Percentiles rank a stretch among this genome's conserved stretches.
Evolutionary conservation across 257 asterid genomes (phyloP).

Genomic region (Thymus quinquecostatus): DNA sequence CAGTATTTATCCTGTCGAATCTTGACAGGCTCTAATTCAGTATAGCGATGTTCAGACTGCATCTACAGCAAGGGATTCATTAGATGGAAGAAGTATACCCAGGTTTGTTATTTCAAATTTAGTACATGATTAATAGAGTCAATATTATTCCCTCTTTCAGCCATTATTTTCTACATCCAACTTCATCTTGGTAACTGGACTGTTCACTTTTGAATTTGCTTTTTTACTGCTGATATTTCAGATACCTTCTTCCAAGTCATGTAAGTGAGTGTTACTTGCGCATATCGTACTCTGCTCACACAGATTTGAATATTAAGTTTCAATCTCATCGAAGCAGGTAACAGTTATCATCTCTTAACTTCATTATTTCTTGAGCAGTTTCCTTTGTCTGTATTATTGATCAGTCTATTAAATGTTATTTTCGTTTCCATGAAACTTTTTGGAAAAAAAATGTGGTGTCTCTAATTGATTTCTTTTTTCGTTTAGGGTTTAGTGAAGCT

Average conservation of each 20-base stretch:
- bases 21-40: constrained; percentile 73
- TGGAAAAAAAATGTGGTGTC: constrained; percentile 34
- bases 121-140: constrained; percentile 12
- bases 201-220: constrained; percentile 31
- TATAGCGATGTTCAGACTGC: constrained; percentile 80
- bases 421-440: constrained; percentile 18
- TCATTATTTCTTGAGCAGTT: constrained; percentile 30
- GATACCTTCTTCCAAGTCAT: constrained; percentile 85
- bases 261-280: constrained; percentile 68
- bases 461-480: constrained; percentile 62
- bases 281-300: constrained; percentile 87
- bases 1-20: constrained; percentile 31
- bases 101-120: constrained; percentile 48
- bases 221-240: constrained; percentile 35
- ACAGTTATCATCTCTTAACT: constrained; percentile 5
- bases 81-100: constrained; percentile 91
- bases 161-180: constrained; percentile 13
- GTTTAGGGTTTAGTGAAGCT: constrained; percentile 80
- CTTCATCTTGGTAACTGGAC: not conserved
- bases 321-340: constrained; percentile 94
- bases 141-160: constrained; percentile 9
- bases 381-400: constrained; percentile 25
- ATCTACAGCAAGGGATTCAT: constrained; percentile 70
- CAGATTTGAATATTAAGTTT: constrained; percentile 83
- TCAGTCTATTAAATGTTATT: constrained; percentile 18